Percentiles rank a stretch among this genome's conserved stretches.
Conservation (phyloP, 192 early-diverging fungal species). For the Coemansia sp. region DNA sequence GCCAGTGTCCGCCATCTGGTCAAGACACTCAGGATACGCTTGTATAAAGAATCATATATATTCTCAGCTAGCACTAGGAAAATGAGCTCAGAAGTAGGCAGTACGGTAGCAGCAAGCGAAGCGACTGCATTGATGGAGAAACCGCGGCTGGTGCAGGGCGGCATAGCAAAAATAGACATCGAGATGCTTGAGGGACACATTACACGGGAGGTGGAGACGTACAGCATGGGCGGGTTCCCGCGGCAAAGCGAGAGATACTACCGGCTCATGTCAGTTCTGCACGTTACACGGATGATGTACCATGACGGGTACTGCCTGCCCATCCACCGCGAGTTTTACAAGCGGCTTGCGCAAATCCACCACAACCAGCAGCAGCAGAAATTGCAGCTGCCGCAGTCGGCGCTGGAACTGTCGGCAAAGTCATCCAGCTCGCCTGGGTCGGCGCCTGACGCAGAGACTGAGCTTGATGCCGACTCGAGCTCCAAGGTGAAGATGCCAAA, state of each 20-base stretch:
- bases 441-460: too few species aligned
- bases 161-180: constrained; percentile 44
- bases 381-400: neutral
- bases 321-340: constrained; percentile 49
- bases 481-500: too few species aligned
- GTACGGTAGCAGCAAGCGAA: neutral
- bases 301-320: constrained; percentile 50
- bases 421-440: neutral
- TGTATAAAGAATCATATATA: neutral
- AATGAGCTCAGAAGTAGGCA: neutral
- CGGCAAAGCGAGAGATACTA: constrained; percentile 52
- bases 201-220: constrained; percentile 39
- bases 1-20: too few species aligned
- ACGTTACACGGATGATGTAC: constrained; percentile 47
- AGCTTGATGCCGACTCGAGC: too few species aligned
- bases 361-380: constrained; percentile 33
- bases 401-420: neutral
- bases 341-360: constrained; percentile 46
- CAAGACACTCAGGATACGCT: too few species aligned
- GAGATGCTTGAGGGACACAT: constrained; percentile 33
- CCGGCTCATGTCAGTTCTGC: constrained; percentile 50
- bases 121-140: neutral
- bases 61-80: neutral
- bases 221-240: constrained; percentile 42
- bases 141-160: constrained; percentile 30